Evolutionary conservation across 768 basidiomycete species (phyloP), one percentile per base, ranked within the genome.

Genomic region (Crucibulum laeve): DNA sequence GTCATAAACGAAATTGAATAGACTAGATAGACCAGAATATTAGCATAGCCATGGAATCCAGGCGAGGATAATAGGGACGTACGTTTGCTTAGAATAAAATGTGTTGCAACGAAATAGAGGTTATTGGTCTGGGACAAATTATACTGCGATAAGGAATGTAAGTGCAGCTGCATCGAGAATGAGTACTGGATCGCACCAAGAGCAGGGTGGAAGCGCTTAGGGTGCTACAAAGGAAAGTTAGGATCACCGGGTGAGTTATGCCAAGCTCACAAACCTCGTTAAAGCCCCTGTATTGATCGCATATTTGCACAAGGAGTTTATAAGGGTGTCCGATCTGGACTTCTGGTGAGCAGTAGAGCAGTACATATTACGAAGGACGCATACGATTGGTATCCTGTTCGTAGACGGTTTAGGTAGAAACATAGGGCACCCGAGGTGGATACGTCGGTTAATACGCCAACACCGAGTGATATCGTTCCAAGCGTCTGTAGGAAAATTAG

Each of bases 71-170:
- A 7, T 26, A 33, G 33, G 8, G 6, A 59, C 81, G 50, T 54
- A 83, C 83, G 51, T 65, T 86, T 87, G 58, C 77, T 80, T 25
- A 85, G 58, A 39, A 80, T 69, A 47, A 87, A 84, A 56, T 84
- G 86, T 37, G 71, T 69, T 6, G 72, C 71, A 28, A 77, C 66
- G 54, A 81, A 87, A 41, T 80, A 72, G 38, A 87, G 68, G 50
- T 81, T 84, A 48, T 73, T 76, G 11, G 43, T 47, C 0, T 76
- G 69, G 59, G 75, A 67, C 23, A 69, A 48, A 51, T 84, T 73
- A 54, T 77, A 87, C 82, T 85, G 47, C 4, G n/a, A 14, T 25
- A 39, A 8, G 33, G 21, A 44, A n/a, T 45, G 30, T 24, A 30
- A 38, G 35, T 19, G 39, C 30, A 46, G 33, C 34, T 35, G 34